Conservation (phyloP, 257 asterid genomes). For the Cinchona pubescens region DNA sequence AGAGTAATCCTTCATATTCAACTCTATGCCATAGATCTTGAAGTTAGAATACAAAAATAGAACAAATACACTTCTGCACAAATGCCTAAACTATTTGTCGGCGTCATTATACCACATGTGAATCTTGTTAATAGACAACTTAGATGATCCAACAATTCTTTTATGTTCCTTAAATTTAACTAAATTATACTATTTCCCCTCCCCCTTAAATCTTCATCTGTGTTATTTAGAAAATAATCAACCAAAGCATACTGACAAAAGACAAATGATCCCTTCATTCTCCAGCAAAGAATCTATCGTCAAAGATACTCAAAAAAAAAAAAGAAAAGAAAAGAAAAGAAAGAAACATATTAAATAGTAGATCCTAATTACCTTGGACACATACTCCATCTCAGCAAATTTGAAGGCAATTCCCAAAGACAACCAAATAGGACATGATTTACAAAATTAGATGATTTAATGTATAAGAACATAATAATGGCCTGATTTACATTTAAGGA, state of each 20-base stretch:
- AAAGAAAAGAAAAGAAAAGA: too few relatives aligned
- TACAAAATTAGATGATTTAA: too few relatives aligned
- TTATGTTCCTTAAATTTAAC: background rate
- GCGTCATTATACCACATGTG: background rate
- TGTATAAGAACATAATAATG: too few relatives aligned
- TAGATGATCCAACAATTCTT: background rate
- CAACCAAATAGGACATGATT: conserved; percentile 63
- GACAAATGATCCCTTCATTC: background rate
- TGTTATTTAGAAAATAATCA: background rate
- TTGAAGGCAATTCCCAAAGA: conserved; percentile 78
- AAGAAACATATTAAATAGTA: background rate
- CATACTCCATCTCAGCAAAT: conserved; percentile 87
- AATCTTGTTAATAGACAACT: background rate
- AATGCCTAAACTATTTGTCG: background rate
- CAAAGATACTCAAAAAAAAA: background rate
- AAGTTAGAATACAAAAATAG: background rate
- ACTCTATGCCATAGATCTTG: background rate
- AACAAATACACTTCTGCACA: background rate
- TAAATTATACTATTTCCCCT: background rate
- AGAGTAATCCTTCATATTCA: background rate
- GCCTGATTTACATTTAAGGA: too few relatives aligned
- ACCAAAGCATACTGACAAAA: background rate
- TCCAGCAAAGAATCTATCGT: background rate
- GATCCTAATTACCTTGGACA: conserved; percentile 53
- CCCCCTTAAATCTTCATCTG: background rate